Evolutionary conservation across 129 eudicot genomes (phyloP).

Genomic region (Arctium minus): DNA sequence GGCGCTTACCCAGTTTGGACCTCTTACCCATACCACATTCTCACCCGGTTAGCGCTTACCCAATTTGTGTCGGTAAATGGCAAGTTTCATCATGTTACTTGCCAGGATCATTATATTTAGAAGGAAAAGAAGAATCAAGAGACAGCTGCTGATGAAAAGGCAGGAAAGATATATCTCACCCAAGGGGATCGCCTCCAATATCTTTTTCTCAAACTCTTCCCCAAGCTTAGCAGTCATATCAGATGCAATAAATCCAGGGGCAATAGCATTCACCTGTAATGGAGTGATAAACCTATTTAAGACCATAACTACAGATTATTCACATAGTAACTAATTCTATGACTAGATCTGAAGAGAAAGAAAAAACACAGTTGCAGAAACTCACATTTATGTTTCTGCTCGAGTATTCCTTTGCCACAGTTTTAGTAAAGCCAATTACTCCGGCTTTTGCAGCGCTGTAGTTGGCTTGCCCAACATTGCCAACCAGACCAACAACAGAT

Average conservation of each 20-base stretch:
- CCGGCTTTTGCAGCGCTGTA: constrained; percentile 99
- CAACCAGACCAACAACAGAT: constrained; percentile 91
- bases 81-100: background rate
- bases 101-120: background rate
- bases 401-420: constrained; percentile 94
- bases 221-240: constrained; percentile 98
- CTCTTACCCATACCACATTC: background rate
- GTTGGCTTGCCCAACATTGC: constrained; percentile 95
- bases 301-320: background rate
- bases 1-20: background rate
- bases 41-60: background rate
- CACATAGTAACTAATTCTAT: background rate
- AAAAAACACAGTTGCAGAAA: background rate
- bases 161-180: constrained; percentile 42
- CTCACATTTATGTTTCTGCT: constrained; percentile 88
- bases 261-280: constrained; percentile 85
- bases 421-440: constrained; percentile 86
- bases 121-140: background rate
- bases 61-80: background rate
- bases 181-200: constrained; percentile 70
- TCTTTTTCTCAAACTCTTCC: constrained; percentile 78
- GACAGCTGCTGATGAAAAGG: background rate
- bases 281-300: background rate
- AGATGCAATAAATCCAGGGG: constrained; percentile 98
- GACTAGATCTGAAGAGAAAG: background rate